A percentile compares a stretch with the other conserved stretches of the same genome.
Conservation (phyloP, 2,329 filamentous ascomycete genomes). For the Fusarium sp. region DNA sequence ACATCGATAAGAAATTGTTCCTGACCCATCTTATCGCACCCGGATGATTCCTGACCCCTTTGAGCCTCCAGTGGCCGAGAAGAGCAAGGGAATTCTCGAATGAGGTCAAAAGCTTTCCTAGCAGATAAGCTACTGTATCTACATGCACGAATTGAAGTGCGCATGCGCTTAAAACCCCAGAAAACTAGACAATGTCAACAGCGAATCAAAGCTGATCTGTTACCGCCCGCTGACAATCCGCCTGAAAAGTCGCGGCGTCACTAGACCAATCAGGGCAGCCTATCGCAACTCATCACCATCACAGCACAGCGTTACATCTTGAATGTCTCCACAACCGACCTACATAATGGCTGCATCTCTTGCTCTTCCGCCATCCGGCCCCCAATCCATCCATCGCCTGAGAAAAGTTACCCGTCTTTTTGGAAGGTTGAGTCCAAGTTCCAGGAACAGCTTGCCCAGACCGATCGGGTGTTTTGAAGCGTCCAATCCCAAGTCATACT, state of each 20-base stretch:
- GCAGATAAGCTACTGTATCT: background rate
- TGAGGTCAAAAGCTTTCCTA: constrained; percentile 12
- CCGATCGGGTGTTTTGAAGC: constrained; percentile 21
- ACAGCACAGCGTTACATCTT: constrained; percentile 26
- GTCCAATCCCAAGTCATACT: constrained; percentile 39
- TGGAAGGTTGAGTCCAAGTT: constrained; percentile 26
- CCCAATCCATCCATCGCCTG: constrained; percentile 25
- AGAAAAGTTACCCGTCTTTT: constrained; percentile 21
- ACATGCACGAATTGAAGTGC: constrained; percentile 29
- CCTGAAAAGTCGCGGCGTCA: constrained; percentile 34
- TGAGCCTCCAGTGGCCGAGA: constrained; percentile 17
- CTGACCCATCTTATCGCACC: constrained; percentile 8
- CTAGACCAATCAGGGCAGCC: constrained; percentile 37
- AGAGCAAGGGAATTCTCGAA: constrained; percentile 23
- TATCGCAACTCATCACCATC: constrained; percentile 30
- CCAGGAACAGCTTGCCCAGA: constrained; percentile 38
- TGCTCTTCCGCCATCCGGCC: constrained; percentile 20
- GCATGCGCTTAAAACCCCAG: constrained; percentile 25
- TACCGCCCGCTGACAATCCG: constrained; percentile 39
- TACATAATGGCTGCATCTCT: constrained; percentile 17
- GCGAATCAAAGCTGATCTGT: constrained; percentile 40
- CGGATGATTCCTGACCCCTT: constrained; percentile 24
- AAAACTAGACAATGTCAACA: constrained; percentile 5
- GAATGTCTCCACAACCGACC: constrained; percentile 22
- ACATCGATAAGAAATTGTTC: background rate